Percentiles rank a stretch among this genome's conserved stretches.
Conservation (phyloP, 441 rosid species). For the Theobroma grandiflorum region DNA sequence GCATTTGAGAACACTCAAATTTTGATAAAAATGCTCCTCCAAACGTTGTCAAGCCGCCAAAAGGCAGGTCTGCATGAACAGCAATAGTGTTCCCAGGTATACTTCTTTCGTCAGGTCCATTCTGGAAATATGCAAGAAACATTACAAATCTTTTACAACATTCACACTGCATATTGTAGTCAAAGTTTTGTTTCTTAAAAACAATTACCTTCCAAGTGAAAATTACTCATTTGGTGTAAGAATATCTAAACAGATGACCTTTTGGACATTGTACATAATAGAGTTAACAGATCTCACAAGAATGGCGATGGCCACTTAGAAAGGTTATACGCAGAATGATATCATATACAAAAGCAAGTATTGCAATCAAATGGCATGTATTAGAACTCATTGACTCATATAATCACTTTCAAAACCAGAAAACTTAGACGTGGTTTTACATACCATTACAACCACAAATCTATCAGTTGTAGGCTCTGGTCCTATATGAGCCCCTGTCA, state of each 20-base stretch:
- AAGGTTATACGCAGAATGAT: background rate
- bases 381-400: background rate
- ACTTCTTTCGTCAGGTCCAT: constrained; percentile 68
- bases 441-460: constrained; percentile 81
- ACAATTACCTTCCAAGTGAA: background rate
- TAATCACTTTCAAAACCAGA: background rate
- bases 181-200: background rate
- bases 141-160: background rate
- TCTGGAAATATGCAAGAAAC: background rate
- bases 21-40: constrained; percentile 78
- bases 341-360: background rate
- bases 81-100: constrained; percentile 80
- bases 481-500: constrained; percentile 78
- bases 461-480: constrained; percentile 87
- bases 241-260: background rate
- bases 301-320: background rate
- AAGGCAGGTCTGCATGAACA: constrained; percentile 78
- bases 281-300: background rate
- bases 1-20: constrained; percentile 80
- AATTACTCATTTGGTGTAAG: background rate
- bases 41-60: constrained; percentile 63
- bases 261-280: too few species aligned
- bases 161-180: background rate
- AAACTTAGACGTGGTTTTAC: constrained; percentile 13
- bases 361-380: background rate